Base-by-base conservation (phyloP, 2,329 filamentous ascomycete species). In the Hypoxylon sp. region DNA sequence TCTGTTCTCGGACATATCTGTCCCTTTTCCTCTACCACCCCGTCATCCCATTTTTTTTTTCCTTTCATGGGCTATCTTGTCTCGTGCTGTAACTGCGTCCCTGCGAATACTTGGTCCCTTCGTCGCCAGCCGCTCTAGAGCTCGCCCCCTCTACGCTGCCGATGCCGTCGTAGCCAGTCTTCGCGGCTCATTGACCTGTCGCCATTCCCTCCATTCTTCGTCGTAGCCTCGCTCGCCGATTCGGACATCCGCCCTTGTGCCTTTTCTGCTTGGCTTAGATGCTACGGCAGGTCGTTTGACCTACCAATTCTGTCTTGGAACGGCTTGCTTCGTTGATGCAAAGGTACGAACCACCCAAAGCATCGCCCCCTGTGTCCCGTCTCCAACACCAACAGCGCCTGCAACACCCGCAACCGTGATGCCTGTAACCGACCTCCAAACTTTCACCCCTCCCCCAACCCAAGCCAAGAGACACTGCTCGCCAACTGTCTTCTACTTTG, bases 201-300 rank as follows among this genome's bases (percentile, higher is more conserved):
- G 43, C 41, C 31, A 26, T 46, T 46, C 27, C 35, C 7, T 41
- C 45, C 9, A 21, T 52, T 40, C 13, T 20, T 23, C 49, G 15
- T 43, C 49, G 29, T 45, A 47, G 45, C 47, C 53, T 55, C 47
- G 13, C 40, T 43, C 35, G 31, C 33, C 56, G 15, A 43, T 58
- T 27, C 18, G 41, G 18, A 45, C 45, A 17, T 43, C 37, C 58
- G 45, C 41, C 49, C 48, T 38, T 13, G 38, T 21, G 46, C 49
- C 41, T 18, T 41, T 51, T 35, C 48, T 15, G 54, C 37, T 51
- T 37, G 37, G 24, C 35, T 48, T 64, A 61, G 49, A 62, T 62
- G 52, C 54, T 61, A 58, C 56, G 48, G 55, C 55, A 54, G 55
- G 58, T 58, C 60, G 55, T 58, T 62, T 62, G 55, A 62, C 64